These are phyloP conservation scores for Mycocentrospora acerina DNA, from an alignment of 2,329 filamentous ascomycete genomes.

Conservation along the genomic window DNA sequence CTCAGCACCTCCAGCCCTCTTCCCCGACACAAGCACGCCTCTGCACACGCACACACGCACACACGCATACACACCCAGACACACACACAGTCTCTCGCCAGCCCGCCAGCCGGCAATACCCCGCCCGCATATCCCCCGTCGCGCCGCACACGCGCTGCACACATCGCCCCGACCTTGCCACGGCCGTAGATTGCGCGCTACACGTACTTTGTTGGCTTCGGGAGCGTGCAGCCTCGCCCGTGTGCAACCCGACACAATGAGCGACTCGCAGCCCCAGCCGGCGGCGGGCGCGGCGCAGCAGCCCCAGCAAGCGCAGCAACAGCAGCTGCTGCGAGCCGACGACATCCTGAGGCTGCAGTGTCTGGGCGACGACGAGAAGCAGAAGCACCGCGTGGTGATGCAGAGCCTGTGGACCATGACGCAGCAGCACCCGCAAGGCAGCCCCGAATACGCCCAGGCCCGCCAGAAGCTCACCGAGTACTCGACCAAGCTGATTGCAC, in stretches of 20 bases:
- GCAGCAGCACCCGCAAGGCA: constrained; percentile 51
- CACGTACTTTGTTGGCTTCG: constrained; percentile 1
- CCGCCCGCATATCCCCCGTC: no score
- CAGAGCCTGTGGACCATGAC: constrained; percentile 57
- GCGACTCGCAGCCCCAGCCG: constrained; percentile 36
- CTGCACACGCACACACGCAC: no score
- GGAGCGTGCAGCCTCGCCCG: constrained; percentile 10
- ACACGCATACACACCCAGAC: no score
- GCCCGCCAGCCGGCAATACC: no score
- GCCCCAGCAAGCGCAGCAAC: constrained; percentile 18
- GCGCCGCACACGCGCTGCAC: no score
- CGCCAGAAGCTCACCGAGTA: constrained; percentile 54
- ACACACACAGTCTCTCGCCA: no score
- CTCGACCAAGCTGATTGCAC: constrained; percentile 55
- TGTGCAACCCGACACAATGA: constrained; percentile 26
- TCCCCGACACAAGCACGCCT: no score
- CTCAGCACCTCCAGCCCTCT: no score
- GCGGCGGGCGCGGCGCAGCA: constrained; percentile 19
- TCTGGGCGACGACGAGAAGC: constrained; percentile 57
- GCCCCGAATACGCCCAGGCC: constrained; percentile 52
- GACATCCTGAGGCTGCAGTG: constrained; percentile 38
- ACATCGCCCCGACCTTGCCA: no score
- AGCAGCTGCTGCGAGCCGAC: constrained; percentile 35
- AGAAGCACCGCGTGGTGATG: constrained; percentile 57
- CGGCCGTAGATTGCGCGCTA: no score